Base-by-base conservation (phyloP, 306 rosid genomes). In the Acacia acuminata region DNA sequence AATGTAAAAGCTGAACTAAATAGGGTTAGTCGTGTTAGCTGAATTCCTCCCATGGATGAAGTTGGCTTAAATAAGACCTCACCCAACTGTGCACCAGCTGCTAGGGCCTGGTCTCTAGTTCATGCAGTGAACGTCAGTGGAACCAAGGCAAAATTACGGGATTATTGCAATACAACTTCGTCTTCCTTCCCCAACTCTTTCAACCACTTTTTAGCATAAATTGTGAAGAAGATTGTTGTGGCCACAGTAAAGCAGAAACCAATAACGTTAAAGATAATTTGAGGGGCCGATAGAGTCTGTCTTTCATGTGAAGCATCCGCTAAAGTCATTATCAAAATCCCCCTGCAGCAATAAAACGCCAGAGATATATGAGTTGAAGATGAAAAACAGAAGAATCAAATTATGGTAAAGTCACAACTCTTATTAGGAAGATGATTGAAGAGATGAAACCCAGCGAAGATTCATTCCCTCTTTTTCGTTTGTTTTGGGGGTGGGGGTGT, bases 251-350 rank as follows among this genome's bases (percentile, higher is more conserved):
- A 67, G 45, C 89, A 69, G 65, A 94, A 89, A 43, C 98, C 94
- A 48, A 86, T 53, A 40, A 88, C 88, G 32, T 84, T 91, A 85
- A 96, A 72, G 70, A 78, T 81, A 25, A 92, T 90, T 76, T 94
- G 92, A 0, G 91, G 82, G 30, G 90, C 85, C 10, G 99, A 88
- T 53, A 94, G 86, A 63, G 79, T 73, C 19, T 73, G 90, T 60
- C 71, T 80, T 58, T 90, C 83, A 50, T 90, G 86, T 3, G 97
- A 88, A 77, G 91, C 94, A 34, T 92, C 83, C 16, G 94, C 98
- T 81, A 96, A 84, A 43, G 98, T 86, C 84, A 81, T 74, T 83
- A 96, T 91, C 73, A 96, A 75, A 80, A 89, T 91, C 76, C 99
- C 99, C 72, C 99, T 96, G 88, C 83, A 91, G 66, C 8, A 10